phyloP scores from a whole-genome alignment of 2,329 filamentous ascomycete genomes.

The Fusarium hainanense region DNA sequence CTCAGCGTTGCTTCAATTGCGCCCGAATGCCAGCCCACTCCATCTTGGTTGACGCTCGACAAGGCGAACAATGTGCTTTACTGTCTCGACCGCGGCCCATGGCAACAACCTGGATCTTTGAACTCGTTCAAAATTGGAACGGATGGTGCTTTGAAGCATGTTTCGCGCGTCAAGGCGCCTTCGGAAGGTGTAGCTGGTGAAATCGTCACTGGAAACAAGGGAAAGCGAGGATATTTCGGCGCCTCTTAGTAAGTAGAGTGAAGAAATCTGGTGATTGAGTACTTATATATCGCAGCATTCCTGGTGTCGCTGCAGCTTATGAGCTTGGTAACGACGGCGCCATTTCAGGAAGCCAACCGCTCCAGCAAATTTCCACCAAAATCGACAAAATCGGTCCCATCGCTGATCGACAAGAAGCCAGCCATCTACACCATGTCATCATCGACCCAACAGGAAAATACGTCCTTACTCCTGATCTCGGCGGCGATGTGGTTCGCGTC shows the following conservation, averaged over 20 bases:
- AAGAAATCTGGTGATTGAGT: fast-evolving
- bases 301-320: conserved; percentile 24
- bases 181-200: conserved; percentile 35
- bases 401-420: conserved; percentile 36
- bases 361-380: conserved; percentile 35
- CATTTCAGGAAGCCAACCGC: conserved; percentile 25
- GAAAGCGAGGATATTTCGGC: conserved; percentile 34
- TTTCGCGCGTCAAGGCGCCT: conserved; percentile 26
- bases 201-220: conserved; percentile 23
- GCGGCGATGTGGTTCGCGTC: conserved; percentile 35
- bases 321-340: conserved; percentile 29
- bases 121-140: conserved; percentile 37
- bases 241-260: conserved; percentile 38
- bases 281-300: conserved; percentile 12
- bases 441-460: conserved; percentile 40
- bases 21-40: conserved; percentile 29
- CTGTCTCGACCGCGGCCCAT: conserved; percentile 35
- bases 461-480: conserved; percentile 38
- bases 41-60: conserved; percentile 38
- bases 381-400: conserved; percentile 36
- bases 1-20: conserved; percentile 24
- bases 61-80: conserved; percentile 32
- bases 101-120: conserved; percentile 25
- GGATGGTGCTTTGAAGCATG: conserved; percentile 16
- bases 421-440: conserved; percentile 42